These are phyloP conservation scores for Ceratocystis diversiconidia DNA, from an alignment of 2,329 filamentous ascomycete species.

Conservation along the genomic window DNA sequence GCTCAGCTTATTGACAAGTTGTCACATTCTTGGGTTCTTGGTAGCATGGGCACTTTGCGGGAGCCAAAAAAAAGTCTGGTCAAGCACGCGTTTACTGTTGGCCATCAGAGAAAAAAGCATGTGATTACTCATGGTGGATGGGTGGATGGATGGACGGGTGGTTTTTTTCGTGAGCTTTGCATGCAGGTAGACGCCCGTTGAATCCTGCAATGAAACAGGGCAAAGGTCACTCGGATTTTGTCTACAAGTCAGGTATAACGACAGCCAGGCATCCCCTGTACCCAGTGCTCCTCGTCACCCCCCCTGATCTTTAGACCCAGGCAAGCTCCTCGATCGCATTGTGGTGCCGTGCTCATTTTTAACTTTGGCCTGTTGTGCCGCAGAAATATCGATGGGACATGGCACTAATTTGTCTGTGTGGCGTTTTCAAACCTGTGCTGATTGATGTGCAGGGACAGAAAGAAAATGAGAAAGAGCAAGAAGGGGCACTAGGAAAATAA, in stretches of 20 bases:
- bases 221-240: neutral
- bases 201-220: neutral
- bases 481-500: neutral
- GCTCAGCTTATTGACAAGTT: too few species aligned
- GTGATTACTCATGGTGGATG: too few species aligned
- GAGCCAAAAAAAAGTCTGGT: too few species aligned
- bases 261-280: neutral
- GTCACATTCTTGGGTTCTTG: too few species aligned
- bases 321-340: neutral
- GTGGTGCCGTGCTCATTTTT: neutral
- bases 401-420: conserved; percentile 5
- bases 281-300: neutral
- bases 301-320: neutral
- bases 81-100: too few species aligned
- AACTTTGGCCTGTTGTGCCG: neutral
- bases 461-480: neutral
- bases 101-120: too few species aligned
- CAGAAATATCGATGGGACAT: neutral
- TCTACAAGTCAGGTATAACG: neutral
- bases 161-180: neutral
- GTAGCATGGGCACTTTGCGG: too few species aligned
- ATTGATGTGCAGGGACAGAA: neutral
- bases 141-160: neutral
- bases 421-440: conserved; percentile 1
- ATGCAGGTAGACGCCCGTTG: conserved; percentile 2